Evolutionary conservation across 2,329 filamentous ascomycete genomes (phyloP).

Genomic region (Metarhizium album): DNA sequence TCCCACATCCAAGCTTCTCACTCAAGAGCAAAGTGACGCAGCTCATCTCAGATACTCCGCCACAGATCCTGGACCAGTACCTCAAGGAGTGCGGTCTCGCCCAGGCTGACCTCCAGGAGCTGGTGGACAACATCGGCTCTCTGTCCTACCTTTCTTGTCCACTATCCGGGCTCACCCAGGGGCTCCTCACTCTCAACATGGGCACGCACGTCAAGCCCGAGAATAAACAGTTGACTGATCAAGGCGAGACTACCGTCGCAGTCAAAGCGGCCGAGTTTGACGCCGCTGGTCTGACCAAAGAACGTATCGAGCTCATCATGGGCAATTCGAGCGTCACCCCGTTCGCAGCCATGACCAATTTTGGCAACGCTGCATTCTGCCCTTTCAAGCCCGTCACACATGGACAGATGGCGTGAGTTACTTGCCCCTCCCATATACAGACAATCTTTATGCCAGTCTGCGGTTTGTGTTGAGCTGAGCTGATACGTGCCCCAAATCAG

Average conservation of each 20-base stretch:
- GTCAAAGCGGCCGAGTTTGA: constrained; percentile 3
- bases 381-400: constrained; percentile 37
- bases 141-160: constrained; percentile 18
- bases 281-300: constrained; percentile 12
- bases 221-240: neutral
- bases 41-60: constrained; percentile 19
- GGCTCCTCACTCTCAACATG: constrained; percentile 21
- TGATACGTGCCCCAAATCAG: neutral
- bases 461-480: neutral
- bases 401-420: constrained; percentile 15
- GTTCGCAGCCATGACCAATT: constrained; percentile 19
- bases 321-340: constrained; percentile 22
- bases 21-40: constrained; percentile 22
- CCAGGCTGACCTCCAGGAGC: neutral
- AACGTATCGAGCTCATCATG: constrained; percentile 14
- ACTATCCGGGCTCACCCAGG: constrained; percentile 20
- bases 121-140: constrained; percentile 4
- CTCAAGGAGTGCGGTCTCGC: constrained; percentile 7
- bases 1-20: constrained; percentile 28
- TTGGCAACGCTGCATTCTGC: constrained; percentile 10
- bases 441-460: neutral
- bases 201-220: constrained; percentile 32
- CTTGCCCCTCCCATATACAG: neutral
- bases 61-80: constrained; percentile 9
- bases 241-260: neutral